Evolutionary conservation across 345 rosid genomes (phyloP).

Genomic region (Arabidopsis thaliana): TAIR10.1 NC_003074.8:23145501-23146000

Average conservation of each 20-base stretch:
- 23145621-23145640: constrained; percentile 34
- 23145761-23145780: too few species aligned
- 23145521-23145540: constrained; percentile 2
- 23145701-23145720: neutral
- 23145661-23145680: constrained; percentile 44
- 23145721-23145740: neutral
- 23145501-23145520: neutral
- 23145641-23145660: constrained; percentile 47
- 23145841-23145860: too few species aligned
- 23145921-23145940: too few species aligned
- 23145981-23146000: too few species aligned
- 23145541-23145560: neutral
- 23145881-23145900: too few species aligned
- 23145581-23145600: constrained; percentile 47
- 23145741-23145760: neutral
- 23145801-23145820: neutral
- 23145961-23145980: too few species aligned
- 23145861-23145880: too few species aligned
- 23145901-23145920: too few species aligned
- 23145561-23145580: constrained; percentile 41
- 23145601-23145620: constrained; percentile 46
- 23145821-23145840: neutral
- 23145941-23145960: too few species aligned
- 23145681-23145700: constrained; percentile 26
- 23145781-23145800: neutral